Evolutionary conservation across 805 yeast genomes (phyloP).

Genomic region (Candida xiaguanensis): DNA sequence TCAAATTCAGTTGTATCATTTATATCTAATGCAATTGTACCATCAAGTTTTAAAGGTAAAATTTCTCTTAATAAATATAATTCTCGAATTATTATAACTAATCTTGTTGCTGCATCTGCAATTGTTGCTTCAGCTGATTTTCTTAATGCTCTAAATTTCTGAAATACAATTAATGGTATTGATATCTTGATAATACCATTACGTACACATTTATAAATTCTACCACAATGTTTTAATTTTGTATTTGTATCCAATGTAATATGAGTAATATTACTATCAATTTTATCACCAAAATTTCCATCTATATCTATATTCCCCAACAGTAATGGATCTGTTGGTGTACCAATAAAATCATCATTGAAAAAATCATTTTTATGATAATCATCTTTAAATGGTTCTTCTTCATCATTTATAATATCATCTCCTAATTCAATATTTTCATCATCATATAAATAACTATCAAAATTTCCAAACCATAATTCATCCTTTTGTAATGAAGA

Average conservation of each 20-base stretch:
- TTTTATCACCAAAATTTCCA: slow-evolving; percentile 54
- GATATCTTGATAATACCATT: slow-evolving; percentile 56
- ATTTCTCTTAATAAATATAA: slow-evolving; percentile 53
- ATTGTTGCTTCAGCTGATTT: slow-evolving; percentile 69
- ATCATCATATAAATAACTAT: slow-evolving; percentile 12
- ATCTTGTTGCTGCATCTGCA: slow-evolving; percentile 77
- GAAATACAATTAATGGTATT: slow-evolving; percentile 74
- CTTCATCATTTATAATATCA: slow-evolving; percentile 19
- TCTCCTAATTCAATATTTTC: slow-evolving; percentile 14
- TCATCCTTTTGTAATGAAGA: slow-evolving; percentile 25
- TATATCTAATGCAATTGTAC: slow-evolving; percentile 61
- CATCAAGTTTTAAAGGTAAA: slow-evolving; percentile 63
- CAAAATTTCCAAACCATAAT: slow-evolving; percentile 18
- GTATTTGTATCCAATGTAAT: slow-evolving; percentile 73
- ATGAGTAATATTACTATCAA: slow-evolving; percentile 55
- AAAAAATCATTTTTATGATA: slow-evolving; percentile 10
- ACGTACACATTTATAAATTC: slow-evolving; percentile 64
- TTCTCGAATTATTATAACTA: slow-evolving; percentile 71
- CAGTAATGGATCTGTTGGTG: slow-evolving; percentile 10
- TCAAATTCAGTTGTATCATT: slow-evolving; percentile 75
- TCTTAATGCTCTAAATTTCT: slow-evolving; percentile 67
- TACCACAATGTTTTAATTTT: slow-evolving; percentile 79
- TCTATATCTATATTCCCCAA: slow-evolving; percentile 17
- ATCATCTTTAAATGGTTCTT: slow-evolving; percentile 13
- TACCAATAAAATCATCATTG: slow-evolving; percentile 8